Conservation (phyloP, 768 basidiomycete genomes). For the Russula vinacea region DNA sequence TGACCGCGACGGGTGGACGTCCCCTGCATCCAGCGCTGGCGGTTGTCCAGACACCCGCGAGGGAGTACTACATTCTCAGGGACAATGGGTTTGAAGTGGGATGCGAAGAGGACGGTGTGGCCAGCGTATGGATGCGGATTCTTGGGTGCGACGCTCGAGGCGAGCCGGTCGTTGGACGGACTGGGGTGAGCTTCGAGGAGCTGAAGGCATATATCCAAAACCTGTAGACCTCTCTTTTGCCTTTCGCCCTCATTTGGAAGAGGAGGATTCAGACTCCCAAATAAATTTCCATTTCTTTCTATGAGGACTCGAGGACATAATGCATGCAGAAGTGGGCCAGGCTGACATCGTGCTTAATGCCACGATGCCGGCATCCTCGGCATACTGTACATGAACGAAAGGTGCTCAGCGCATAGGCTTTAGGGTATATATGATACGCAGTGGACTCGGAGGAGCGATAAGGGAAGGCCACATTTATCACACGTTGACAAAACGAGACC, state of each 20-base stretch:
- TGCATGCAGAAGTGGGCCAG: neutral
- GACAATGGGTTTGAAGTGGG: constrained; percentile 80
- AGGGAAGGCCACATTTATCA: neutral
- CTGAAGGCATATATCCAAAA: constrained; percentile 17
- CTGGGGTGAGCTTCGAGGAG: constrained; percentile 17
- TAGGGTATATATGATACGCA: too few relatives aligned
- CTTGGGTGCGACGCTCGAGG: constrained; percentile 45
- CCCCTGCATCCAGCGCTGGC: constrained; percentile 63
- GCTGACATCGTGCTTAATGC: neutral
- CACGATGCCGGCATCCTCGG: neutral
- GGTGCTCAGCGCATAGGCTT: too few relatives aligned
- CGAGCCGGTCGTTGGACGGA: constrained; percentile 3
- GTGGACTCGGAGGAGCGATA: too few relatives aligned
- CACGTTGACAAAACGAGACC: neutral
- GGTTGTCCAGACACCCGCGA: constrained; percentile 61
- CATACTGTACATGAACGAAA: too few relatives aligned
- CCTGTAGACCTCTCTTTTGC: constrained; percentile 33
- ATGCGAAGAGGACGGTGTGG: constrained; percentile 69
- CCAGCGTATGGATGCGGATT: constrained; percentile 57
- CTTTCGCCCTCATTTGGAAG: constrained; percentile 56
- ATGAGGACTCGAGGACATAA: neutral
- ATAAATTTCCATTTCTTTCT: neutral
- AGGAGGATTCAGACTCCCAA: constrained; percentile 52
- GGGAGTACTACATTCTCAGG: constrained; percentile 66
- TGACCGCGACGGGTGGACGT: constrained; percentile 43